Conservation (phyloP, 2,329 filamentous ascomycete species). For the Reticulascus tulasneorum region DNA sequence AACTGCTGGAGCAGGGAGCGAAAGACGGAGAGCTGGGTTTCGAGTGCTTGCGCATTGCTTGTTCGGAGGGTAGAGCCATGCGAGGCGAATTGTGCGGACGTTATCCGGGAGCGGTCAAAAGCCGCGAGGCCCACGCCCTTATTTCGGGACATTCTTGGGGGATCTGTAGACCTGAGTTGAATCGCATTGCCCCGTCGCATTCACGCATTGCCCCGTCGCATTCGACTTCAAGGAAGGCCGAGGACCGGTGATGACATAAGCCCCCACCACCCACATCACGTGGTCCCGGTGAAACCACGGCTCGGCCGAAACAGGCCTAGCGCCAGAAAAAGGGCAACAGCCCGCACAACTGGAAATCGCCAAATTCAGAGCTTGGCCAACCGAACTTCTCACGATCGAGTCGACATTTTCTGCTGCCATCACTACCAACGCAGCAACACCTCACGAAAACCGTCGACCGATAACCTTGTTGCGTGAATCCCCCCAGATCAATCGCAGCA, state of each 20-base stretch:
- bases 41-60: slow-evolving; percentile 78
- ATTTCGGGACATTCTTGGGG: slow-evolving; percentile 55
- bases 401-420: slow-evolving; percentile 13
- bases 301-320: slow-evolving; percentile 3
- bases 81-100: slow-evolving; percentile 82
- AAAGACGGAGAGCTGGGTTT: slow-evolving; percentile 93
- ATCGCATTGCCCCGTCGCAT: too few species aligned
- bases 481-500: slow-evolving; percentile 29
- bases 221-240: too few species aligned
- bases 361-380: slow-evolving; percentile 4
- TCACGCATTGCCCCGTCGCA: too few species aligned
- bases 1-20: slow-evolving; percentile 94
- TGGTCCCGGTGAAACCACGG: slow-evolving; percentile 8
- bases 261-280: too few species aligned
- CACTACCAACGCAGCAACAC: too few species aligned
- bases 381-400: slow-evolving; percentile 6
- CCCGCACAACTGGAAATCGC: slow-evolving; percentile 8
- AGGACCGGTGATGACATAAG: too few species aligned
- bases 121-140: slow-evolving; percentile 88
- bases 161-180: too few species aligned
- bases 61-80: slow-evolving; percentile 86
- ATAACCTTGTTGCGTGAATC: too few species aligned
- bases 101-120: slow-evolving; percentile 80
- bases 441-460: too few species aligned
- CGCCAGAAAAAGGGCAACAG: slow-evolving; percentile 7